Base-by-base conservation (phyloP, 305 asterid genomes). In the Fraxinus platypoda region DNA sequence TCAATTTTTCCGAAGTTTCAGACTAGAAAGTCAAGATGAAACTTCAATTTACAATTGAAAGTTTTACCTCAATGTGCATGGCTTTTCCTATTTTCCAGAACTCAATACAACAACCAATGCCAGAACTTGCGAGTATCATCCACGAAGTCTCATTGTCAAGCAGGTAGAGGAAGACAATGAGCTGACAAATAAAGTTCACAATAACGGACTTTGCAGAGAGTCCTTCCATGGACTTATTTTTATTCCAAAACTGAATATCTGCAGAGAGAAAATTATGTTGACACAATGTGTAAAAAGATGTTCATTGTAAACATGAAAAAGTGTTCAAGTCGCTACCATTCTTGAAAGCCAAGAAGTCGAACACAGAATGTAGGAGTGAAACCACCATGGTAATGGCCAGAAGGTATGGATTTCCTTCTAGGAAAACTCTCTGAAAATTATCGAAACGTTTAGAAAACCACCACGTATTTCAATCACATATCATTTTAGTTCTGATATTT, bases 51-150 rank as follows among this genome's bases (percentile, higher is more conserved):
- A 68, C 13, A 28, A 62, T 78, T 37, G 17, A 78, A 79, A 64
- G 35, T 31, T 85, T 83, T 87, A 95, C 98, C 97, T 96, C 99
- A 85, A 94, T 89, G 87, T 93, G 98, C 99, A 96, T 96, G 73
- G 99, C 99, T 88, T 96, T 96, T 87, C 98, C 99, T 77, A 96
- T 96, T 91, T 96, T 96, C 98, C 99, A 96, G 88, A 96, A 96
- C 93, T 96, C 99, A 85, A 96, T 96, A 88, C 98, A 94, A 91
- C 96, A 91, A 84, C 99, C 99, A 85, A 95, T 49, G 83, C 99
- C 99, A 84, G 99, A 93, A 86, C 99, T 96, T 82, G 94, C 98
- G 80, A 96, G 99, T 89, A 96, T 94, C 99, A 96, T 96, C 99
- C 99, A 96, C n/a, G 99, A 96, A 59, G 99, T 96, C 74, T 96